Evolutionary conservation across 208 protist species (phyloP), one percentile per base, ranked within the genome.

Genomic region (Crithidia sp.): DNA sequence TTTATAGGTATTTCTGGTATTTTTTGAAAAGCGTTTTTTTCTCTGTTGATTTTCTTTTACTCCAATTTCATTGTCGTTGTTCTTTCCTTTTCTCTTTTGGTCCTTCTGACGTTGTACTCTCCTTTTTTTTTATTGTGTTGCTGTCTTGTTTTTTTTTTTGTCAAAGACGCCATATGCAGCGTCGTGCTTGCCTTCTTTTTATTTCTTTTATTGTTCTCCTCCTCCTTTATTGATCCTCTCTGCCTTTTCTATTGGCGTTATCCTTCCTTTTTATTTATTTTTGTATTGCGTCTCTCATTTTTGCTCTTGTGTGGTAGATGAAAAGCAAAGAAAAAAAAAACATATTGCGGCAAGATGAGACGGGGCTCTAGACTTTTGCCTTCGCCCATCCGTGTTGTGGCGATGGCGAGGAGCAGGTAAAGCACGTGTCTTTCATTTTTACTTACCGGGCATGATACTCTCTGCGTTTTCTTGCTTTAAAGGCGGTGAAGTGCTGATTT

Each of bases 41-140:
- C 56, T 76, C 50, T 65, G 28, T 28, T 28, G 28, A 28, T 28
- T n/a, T 54, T 63, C 7, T 63, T 52, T 19, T 60, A 40, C 56
- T 47, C 5, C 41, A 2, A 13, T 74, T 67, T 41, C 39, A 19
- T 16, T 74, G 4, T 7, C 12, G 14, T 56, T 36, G 36, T 55
- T 37, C 49, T 60, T 61, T 62, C 56, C n/a, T 10, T 67, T 58
- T 65, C 7, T 74, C 45, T 62, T 6, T 58, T 57, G 37, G 39
- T 58, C 5, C 39, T 57, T 49, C 59, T 6, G 6, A 19, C 19
- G 7, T 39, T 43, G 4, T 49, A 47, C 28, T 16, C 17, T 43
- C 4, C 16, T 19, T 28, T 47, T 62, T 47, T 49, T 52, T 5
- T 64, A 16, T 52, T 49, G 7, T 43, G 8, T 62, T 43, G 12